A percentile compares a stretch with the other conserved stretches of the same genome.
Conservation (phyloP, 805 yeast species). For the Blastobotrys parvus region DNA sequence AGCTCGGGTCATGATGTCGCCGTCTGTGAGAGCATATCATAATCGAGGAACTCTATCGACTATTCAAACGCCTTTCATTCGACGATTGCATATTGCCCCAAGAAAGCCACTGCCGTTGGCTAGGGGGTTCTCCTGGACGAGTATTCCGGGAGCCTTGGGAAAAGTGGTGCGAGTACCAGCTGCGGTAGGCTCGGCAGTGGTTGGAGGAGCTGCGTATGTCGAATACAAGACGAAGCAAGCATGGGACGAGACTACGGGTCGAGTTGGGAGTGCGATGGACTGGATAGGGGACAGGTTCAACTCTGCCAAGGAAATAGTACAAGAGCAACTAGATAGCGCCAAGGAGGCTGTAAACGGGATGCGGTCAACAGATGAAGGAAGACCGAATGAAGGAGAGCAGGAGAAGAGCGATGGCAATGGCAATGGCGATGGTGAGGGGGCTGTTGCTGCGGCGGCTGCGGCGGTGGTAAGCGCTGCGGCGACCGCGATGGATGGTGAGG, state of each 20-base stretch:
- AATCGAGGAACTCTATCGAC: neutral
- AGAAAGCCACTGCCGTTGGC: neutral
- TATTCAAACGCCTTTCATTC: neutral
- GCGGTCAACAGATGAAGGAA: neutral
- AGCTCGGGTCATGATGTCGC: too few species aligned
- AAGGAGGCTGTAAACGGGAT: conserved; percentile 4
- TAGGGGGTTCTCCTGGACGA: conserved; percentile 5
- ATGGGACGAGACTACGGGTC: conserved; percentile 58
- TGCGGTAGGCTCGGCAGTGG: conserved; percentile 79
- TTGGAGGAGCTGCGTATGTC: conserved; percentile 90
- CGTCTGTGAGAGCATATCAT: too few species aligned
- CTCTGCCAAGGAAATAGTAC: conserved; percentile 46
- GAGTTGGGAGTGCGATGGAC: conserved; percentile 52
- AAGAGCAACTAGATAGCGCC: conserved; percentile 19
- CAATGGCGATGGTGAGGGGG: conserved; percentile 28
- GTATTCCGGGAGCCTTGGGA: conserved; percentile 16
- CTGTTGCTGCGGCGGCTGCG: conserved; percentile 42
- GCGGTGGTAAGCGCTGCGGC: conserved; percentile 57
- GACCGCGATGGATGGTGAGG: conserved; percentile 38
- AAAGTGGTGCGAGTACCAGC: conserved; percentile 44
- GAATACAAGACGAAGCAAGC: conserved; percentile 91
- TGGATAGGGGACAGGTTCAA: conserved; percentile 30
- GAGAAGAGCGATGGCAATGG: conserved; percentile 12
- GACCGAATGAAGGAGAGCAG: conserved; percentile 1
- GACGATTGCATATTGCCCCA: neutral